phyloP scores from a whole-genome alignment of 352 stramenopile genomes.

The Phytopythium mirpurense region DNA sequence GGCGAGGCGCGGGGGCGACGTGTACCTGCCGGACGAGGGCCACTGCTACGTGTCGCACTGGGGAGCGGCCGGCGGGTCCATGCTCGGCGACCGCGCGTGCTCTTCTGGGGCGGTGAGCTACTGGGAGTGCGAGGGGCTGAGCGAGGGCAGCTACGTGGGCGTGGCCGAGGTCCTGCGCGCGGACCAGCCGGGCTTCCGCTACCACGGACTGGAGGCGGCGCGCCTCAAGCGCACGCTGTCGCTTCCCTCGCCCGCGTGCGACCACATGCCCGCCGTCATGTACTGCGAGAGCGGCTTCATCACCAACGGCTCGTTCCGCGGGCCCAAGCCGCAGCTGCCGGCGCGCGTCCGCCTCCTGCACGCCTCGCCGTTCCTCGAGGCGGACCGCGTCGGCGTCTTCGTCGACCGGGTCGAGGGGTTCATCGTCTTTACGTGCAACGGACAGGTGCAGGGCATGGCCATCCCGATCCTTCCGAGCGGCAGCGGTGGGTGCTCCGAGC shows the following conservation, averaged over 20 bases:
- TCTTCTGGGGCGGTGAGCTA: slow-evolving; percentile 40
- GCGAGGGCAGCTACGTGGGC: slow-evolving; percentile 54
- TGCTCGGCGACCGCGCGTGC: slow-evolving; percentile 48
- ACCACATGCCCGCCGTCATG: slow-evolving; percentile 72
- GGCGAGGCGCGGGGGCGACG: slow-evolving; percentile 27
- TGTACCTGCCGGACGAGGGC: slow-evolving; percentile 36
- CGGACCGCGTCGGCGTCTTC: slow-evolving; percentile 49
- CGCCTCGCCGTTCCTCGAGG: slow-evolving; percentile 37
- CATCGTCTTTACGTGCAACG: slow-evolving; percentile 52
- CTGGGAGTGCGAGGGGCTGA: slow-evolving; percentile 63
- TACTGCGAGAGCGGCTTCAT: slow-evolving; percentile 65
- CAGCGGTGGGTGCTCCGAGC: slow-evolving; percentile 37
- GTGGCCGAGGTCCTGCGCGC: slow-evolving; percentile 30
- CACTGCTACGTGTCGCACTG: slow-evolving; percentile 38
- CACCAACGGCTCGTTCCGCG: slow-evolving; percentile 60
- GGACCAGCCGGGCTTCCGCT: slow-evolving; percentile 26
- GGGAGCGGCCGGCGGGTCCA: slow-evolving; percentile 33
- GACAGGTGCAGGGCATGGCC: slow-evolving; percentile 24
- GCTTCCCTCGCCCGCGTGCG: slow-evolving; percentile 44
- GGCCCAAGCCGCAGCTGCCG: slow-evolving; percentile 40
- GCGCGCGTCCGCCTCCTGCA: slow-evolving; percentile 35
- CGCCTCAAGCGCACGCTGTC: slow-evolving; percentile 40
- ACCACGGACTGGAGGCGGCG: slow-evolving; percentile 35
- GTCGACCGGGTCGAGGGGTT: slow-evolving; percentile 51
- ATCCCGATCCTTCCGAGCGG: slow-evolving; percentile 31